Base-by-base conservation (phyloP, 2,329 filamentous ascomycete species). In the Rosellinia necatrix region DNA sequence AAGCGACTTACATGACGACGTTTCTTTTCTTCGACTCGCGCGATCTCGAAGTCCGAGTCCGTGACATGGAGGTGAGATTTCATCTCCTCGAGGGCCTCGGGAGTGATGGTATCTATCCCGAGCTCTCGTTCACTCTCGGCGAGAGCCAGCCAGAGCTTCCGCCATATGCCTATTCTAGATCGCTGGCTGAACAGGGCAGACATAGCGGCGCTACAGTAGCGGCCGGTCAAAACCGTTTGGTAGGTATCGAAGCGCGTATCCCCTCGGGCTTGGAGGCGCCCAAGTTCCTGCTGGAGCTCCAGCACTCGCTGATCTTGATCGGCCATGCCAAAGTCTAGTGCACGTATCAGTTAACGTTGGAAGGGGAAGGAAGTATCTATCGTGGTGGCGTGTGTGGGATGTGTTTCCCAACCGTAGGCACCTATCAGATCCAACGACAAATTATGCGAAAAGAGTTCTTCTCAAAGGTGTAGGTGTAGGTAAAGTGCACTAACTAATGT, bases 121-220 rank as follows among this genome's bases (percentile, higher is more conserved):
- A 96, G 82, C 72, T 92, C 88, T 72, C 86, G 87, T 78, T 96
- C 88, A 8, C 83, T 80, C 78, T 96, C 88, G 21, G 92, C 92
- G 9, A 96, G 87, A 75, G 82, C 86, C 40, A 93, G 78, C 92
- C 92, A 97, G 15, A 96, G 84, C 71, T 90, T 82, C 62, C 92
- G 85, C 34, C 91, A 83, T 52, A 86, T 91, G 37, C 84, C 87
- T 72, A 87, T 85, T 25, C 91, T 82, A 50, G 85, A 87, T 38
- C 91, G 84, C 56, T 87, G 84, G 65, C 86, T 88, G 79, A 96
- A 97, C 59, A 96, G 84, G 62, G 82, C 81, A 66, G 87, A 82
- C 89, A 94, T 92, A 75, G 89, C 88, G 61, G 73, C 71, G 74
- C 82, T 89, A 74, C 86, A 86, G 78, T 94, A 94, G 66, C 91